Evolutionary conservation across 1,284 basidiomycete genomes (phyloP), one percentile per base, ranked within the genome.

Genomic region (Apiotrichum sp.): DNA sequence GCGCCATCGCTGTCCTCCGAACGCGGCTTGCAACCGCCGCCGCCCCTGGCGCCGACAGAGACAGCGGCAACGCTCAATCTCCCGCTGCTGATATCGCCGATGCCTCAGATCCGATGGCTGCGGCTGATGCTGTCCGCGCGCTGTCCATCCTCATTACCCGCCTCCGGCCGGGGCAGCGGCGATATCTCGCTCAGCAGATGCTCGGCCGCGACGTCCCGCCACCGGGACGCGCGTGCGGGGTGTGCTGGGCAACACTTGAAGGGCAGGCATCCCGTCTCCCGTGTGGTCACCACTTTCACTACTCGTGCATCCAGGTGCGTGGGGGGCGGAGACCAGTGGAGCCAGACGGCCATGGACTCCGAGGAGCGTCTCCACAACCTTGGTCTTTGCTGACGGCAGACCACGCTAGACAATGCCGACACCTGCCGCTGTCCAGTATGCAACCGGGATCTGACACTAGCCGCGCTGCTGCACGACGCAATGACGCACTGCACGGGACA

Each of bases 161-260:
- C 11, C 36, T 48, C 3, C 47, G 47, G 4, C 47, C 35, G 8
- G 47, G 47, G 4, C 47, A 48, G 35, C 47, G 47, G 11, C 47
- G 47, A 11, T 48, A 48, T 8, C 47, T 48, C n/a, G 47, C 47
- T 4, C 47, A 48, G 35, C 47, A 48, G 35, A 48, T 48, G 47
- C 9, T 48, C 7, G 6, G 14, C 13, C 11, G 16, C 16, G 35
- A 16, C 13, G n/a, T 29, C n/a, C 33, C 47, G n/a, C 47, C 47
- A 13, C n/a, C 16, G n/a, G 22, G 16, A 8, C 22, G 16, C 22
- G 47, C 38, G 35, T 48, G 47, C 29, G 35, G 47, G 8, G 47
- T 48, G 47, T 48, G 47, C 35, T 38, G 47, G 35, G 47, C 5
- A 1, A 22, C n/a, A 16, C n/a, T 38, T 6, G 8, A 6, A 2